Conservation (phyloP, 176 grass and related monocot genomes). For the Oryza longistaminata region DNA sequence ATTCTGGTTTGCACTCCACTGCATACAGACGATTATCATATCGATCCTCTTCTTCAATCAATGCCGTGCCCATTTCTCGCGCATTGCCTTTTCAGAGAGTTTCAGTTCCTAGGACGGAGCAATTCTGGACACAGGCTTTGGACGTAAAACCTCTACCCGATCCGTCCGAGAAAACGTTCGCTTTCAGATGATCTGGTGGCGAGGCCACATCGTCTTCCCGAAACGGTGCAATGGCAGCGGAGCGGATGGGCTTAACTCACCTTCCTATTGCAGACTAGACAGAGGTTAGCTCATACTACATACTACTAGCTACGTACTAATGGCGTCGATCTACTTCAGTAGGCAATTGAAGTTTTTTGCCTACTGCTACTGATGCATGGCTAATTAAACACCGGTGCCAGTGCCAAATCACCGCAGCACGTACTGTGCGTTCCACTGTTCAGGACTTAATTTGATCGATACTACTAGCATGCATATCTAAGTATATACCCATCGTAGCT, state of each 20-base stretch:
- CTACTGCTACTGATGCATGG: background rate
- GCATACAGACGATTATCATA: background rate
- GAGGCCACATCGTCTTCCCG: slow-evolving; percentile 25
- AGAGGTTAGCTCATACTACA: background rate
- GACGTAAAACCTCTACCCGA: background rate
- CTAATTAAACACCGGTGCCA: slow-evolving; percentile 35
- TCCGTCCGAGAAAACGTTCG: slow-evolving; percentile 11
- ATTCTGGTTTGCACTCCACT: background rate
- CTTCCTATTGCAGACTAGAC: slow-evolving; percentile 33
- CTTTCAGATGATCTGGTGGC: slow-evolving; percentile 26
- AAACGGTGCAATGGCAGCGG: slow-evolving; percentile 10
- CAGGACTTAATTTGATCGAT: background rate
- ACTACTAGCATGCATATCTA: background rate
- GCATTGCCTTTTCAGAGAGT: slow-evolving; percentile 23
- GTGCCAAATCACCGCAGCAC: slow-evolving; percentile 1
- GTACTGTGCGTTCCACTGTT: background rate
- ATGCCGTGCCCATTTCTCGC: background rate
- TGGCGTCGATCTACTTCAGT: slow-evolving; percentile 36
- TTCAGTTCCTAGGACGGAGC: slow-evolving; percentile 36
- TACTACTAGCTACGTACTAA: background rate
- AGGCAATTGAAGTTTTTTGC: slow-evolving; percentile 33
- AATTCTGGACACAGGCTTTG: slow-evolving; percentile 14
- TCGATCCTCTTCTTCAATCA: background rate
- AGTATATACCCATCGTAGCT: background rate
- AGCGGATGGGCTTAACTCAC: background rate